Base-by-base conservation (phyloP, 2,329 filamentous ascomycete genomes). In the Claviceps maximensis region DNA sequence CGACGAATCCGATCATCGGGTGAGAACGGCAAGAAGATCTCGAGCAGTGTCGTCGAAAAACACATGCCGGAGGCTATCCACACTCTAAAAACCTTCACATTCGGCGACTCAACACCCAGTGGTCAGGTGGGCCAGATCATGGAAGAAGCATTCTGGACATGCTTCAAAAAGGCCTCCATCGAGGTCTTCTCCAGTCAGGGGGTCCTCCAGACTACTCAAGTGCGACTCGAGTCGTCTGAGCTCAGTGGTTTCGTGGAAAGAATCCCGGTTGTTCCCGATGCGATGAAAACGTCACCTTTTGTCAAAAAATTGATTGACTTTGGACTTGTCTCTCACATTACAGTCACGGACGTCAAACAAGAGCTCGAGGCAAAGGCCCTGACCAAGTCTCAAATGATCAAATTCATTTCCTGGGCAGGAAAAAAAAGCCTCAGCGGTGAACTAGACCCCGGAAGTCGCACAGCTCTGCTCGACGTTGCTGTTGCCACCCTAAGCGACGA, bases 111-210 rank as follows among this genome's bases (percentile, higher is more conserved):
- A 1, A 97, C 94, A 0, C 93, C 93, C 1, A 94, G 87, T 56
- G 78, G 79, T 0, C 78, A 87, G 55, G 86, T 97, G 21, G 88
- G 89, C 0, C 82, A 89, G 62, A 85, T 88, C 56, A 88, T 98
- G 51, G 90, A 96, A 63, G 88, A 96, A 68, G 87, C 89, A 0
- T 98, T 98, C 65, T 98, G 93, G 93, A 94, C 83, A 38, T 90
- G 88, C 57, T 93, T 87, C 62, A 84, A 82, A 64, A 85, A 84
- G 57, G 82, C 88, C 2, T 84, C 81, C 0, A 89, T 97, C 54
- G 90, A 96, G 62, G 79, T 96, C 7, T 83, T 94, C 58, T 96
- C 90, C 1, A 95, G 86, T 21, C 82, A 84, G 54, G 94, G 94
- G 53, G 83, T 98, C 7, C 74, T 96, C 52, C 81, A 86, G n/a